Percentiles rank a stretch among this genome's conserved stretches.
Evolutionary conservation across 306 rosid species (phyloP).

Genomic region (Malus orientalis): DNA sequence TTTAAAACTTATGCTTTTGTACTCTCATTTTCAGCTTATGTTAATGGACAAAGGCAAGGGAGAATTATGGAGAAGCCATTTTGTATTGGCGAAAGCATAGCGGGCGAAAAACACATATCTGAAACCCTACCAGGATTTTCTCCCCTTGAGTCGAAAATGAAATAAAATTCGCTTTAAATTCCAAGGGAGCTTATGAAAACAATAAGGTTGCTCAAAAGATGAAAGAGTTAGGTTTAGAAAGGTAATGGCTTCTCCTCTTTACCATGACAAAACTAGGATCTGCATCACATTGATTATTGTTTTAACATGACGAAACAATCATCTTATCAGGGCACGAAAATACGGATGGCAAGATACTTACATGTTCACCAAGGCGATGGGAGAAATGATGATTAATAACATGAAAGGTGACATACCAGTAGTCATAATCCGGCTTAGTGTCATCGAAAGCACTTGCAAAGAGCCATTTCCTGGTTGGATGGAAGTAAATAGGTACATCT

Average conservation of each 20-base stretch:
- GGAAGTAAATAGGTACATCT: conserved; percentile 82
- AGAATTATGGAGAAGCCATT: conserved; percentile 76
- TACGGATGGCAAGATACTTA: conserved; percentile 98
- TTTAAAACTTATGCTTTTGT: neutral
- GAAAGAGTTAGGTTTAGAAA: conserved; percentile 72
- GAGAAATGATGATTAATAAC: too few species aligned
- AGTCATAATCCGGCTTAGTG: conserved; percentile 20
- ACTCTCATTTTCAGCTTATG: conserved; percentile 56
- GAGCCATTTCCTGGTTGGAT: conserved; percentile 98
- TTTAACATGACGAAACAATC: neutral
- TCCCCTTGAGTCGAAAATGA: conserved; percentile 70
- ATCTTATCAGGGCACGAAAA: conserved; percentile 51
- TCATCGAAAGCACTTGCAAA: conserved; percentile 85
- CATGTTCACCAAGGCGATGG: too few species aligned
- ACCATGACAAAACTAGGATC: neutral
- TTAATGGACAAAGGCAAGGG: conserved; percentile 96
- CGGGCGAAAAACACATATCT: conserved; percentile 40
- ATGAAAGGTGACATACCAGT: too few species aligned
- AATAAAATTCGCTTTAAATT: conserved; percentile 46
- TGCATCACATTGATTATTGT: neutral
- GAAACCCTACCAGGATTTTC: conserved; percentile 29
- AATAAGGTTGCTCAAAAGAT: conserved; percentile 55
- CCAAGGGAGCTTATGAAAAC: conserved; percentile 36
- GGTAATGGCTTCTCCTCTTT: conserved; percentile 21
- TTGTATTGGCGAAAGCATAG: conserved; percentile 64